A percentile compares a stretch with the other conserved stretches of the same genome.
These are phyloP conservation scores for Capronia coronata DNA, from an alignment of 2,329 filamentous ascomycete genomes.

Conservation along the genomic window DNA sequence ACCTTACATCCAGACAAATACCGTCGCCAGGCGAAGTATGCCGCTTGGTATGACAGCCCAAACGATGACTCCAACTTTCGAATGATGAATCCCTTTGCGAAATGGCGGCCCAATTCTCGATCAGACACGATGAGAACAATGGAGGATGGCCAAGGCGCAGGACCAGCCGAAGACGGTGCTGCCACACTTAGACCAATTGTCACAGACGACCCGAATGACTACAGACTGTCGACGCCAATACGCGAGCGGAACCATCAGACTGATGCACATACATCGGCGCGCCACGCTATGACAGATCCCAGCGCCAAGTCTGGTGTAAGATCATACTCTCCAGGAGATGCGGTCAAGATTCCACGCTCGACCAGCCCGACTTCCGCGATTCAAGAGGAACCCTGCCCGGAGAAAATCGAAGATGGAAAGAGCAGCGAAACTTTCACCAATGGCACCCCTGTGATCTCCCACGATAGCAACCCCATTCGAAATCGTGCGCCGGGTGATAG, in stretches of 20 bases:
- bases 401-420: constrained; percentile 5
- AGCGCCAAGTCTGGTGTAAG: constrained; percentile 6
- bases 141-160: constrained; percentile 15
- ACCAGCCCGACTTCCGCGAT: constrained; percentile 13
- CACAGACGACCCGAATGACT: constrained; percentile 21
- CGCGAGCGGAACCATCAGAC: constrained; percentile 7
- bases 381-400: constrained; percentile 4
- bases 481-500: constrained; percentile 6
- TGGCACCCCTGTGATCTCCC: constrained; percentile 5
- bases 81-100: constrained; percentile 22
- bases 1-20: constrained; percentile 21
- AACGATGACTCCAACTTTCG: constrained; percentile 13
- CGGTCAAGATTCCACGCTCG: constrained; percentile 15
- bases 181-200: constrained; percentile 5
- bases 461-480: constrained; percentile 11
- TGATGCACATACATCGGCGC: constrained; percentile 1
- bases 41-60: constrained; percentile 26
- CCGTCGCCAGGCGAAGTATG: constrained; percentile 23
- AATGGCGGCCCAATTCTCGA: constrained; percentile 14
- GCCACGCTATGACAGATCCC: constrained; percentile 18
- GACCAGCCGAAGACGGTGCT: neutral
- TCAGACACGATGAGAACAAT: constrained; percentile 8
- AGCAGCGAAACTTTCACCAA: constrained; percentile 14
- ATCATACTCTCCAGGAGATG: constrained; percentile 10
- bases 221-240: constrained; percentile 5